Evolutionary conservation across 768 basidiomycete species (phyloP), one percentile per base, ranked within the genome.

Genomic region (Chlorophyllum brunneum): DNA sequence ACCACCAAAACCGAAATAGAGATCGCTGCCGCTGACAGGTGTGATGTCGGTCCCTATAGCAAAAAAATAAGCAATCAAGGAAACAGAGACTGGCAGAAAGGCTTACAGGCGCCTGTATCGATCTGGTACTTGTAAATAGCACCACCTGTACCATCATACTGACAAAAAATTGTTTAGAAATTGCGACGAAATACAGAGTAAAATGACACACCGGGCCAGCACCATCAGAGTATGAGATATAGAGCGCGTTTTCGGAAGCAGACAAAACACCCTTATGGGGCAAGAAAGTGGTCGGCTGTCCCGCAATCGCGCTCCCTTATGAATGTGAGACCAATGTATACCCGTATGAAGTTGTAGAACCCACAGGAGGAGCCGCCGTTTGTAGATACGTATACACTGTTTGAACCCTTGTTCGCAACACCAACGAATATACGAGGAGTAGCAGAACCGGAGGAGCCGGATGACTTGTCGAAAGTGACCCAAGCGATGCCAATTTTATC

Each of bases 181-280:
- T n/a, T 38, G 9, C 27, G n/a, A 11, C 11, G 13, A 30, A 36
- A 44, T 27, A 13, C 5, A 34, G 11, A 13, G 26, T 7, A 37
- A 45, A 45, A 23, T 53, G 26, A 52, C 69, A 54, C 57, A 72
- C 72, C 3, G 85, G 83, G 26, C 82, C 83, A 27, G 80, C 82
- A 46, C 82, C 81, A 56, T 85, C 73, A 3, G 80, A 79, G 48
- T 81, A 82, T 0, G 81, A 79, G 24, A 85, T 68, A 57, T 85
- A 86, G 5, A 86, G 67, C 0, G 73, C 67, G 48, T 77, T 74
- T 56, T 85, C 82, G 1, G 72, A 61, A 1, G 79, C 78, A 3
- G 82, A 82, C 20, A 85, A 61, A 15, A 85, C 80, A 57, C 84
- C 84, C 61, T 83, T 85, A 66, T 86, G 85, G 2, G 83, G 80